Conservation (phyloP, 2,329 filamentous ascomycete genomes). For the Penicillium sclerotiorum region DNA sequence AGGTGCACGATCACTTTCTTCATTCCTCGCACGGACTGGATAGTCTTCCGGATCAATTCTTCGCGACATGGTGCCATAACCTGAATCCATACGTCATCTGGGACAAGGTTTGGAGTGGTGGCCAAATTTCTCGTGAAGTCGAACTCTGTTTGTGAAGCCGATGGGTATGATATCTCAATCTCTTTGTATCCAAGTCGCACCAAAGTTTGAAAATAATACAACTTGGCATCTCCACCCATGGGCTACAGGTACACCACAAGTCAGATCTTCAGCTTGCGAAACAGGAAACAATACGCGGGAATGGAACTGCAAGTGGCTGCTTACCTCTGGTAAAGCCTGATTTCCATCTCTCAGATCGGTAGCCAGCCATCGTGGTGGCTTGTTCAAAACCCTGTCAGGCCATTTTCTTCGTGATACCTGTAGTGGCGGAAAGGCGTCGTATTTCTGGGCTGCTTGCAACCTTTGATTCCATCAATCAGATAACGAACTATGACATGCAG, state of each 20-base stretch:
- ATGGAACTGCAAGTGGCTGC: conserved; percentile 5
- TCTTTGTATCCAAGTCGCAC: conserved; percentile 29
- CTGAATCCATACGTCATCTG: neutral
- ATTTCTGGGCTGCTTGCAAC: no score
- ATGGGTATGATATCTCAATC: conserved; percentile 32
- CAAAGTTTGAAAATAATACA: neutral
- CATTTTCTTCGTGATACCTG: no score
- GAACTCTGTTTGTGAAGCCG: conserved; percentile 30
- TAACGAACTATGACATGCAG: no score
- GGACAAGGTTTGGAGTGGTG: conserved; percentile 6
- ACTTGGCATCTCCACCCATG: no score
- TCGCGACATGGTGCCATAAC: neutral
- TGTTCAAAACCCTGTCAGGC: conserved; percentile 26
- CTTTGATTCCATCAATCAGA: no score
- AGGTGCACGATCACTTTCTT: neutral
- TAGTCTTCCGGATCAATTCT: neutral
- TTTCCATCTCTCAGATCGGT: conserved; percentile 31
- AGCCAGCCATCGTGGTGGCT: conserved; percentile 24
- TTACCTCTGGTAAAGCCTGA: conserved; percentile 20
- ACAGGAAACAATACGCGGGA: no score
- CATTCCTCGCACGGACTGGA: neutral
- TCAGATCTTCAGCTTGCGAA: no score
- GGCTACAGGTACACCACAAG: no score
- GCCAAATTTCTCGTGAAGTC: conserved; percentile 26
- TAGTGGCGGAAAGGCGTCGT: no score